These are phyloP conservation scores for Turnera subulata DNA, from an alignment of 345 rosid genomes.

Conservation along the genomic window DNA sequence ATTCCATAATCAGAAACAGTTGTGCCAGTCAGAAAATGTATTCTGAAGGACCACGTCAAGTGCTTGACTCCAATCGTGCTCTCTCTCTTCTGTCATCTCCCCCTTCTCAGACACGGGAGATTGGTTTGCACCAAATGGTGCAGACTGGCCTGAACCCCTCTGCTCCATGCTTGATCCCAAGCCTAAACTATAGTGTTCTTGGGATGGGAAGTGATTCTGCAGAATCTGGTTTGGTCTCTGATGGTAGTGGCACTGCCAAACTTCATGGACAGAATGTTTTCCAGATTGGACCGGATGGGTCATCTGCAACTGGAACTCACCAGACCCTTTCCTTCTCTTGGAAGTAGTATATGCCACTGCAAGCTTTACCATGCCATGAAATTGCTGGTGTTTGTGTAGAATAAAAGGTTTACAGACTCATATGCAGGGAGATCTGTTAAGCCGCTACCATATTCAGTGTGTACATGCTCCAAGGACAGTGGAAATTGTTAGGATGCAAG, in stretches of 20 bases:
- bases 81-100: slow-evolving; percentile 93
- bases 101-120: slow-evolving; percentile 32
- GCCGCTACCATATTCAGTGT: too few relatives aligned
- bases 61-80: slow-evolving; percentile 43
- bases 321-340: slow-evolving; percentile 54
- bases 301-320: slow-evolving; percentile 40
- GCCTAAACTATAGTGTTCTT: slow-evolving; percentile 27
- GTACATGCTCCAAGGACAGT: too few relatives aligned
- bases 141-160: slow-evolving; percentile 34
- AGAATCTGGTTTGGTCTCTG: slow-evolving; percentile 28
- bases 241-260: slow-evolving; percentile 23
- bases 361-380: too few relatives aligned
- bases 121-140: slow-evolving; percentile 36
- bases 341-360: slow-evolving; percentile 43
- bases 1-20: slow-evolving; percentile 19
- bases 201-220: slow-evolving; percentile 30
- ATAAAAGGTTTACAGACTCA: too few relatives aligned
- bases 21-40: slow-evolving; percentile 38
- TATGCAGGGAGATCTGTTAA: too few relatives aligned
- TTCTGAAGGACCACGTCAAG: slow-evolving; percentile 25
- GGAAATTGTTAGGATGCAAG: too few relatives aligned
- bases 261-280: slow-evolving; percentile 29
- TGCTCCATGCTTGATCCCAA: slow-evolving; percentile 37
- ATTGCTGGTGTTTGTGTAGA: too few relatives aligned
- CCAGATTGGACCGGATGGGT: slow-evolving; percentile 32